Percentiles rank a stretch among this genome's conserved stretches.
phyloP scores from a whole-genome alignment of 257 asterid species.

The Gynochthodes officinalis region DNA sequence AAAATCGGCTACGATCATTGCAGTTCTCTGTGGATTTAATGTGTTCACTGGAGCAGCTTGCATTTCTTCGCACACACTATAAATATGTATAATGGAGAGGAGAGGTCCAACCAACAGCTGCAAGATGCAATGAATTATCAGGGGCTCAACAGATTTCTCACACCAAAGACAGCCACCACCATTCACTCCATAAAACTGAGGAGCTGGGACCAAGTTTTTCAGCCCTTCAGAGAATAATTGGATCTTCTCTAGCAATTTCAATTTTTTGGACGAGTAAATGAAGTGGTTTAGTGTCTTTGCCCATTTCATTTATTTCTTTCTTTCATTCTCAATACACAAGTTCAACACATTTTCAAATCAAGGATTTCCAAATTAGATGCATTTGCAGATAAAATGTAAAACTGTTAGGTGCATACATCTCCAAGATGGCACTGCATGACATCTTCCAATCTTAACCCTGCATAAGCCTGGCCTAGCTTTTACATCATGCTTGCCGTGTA shows the following conservation, averaged over 20 bases:
- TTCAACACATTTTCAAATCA: neutral
- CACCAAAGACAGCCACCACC: conserved; percentile 2
- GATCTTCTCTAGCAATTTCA: neutral
- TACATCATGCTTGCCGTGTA: neutral
- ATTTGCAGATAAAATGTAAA: neutral
- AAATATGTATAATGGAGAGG: conserved; percentile 66
- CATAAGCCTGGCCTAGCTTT: neutral
- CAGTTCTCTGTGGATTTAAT: conserved; percentile 93
- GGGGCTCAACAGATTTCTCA: neutral
- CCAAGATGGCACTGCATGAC: neutral
- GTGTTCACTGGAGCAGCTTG: conserved; percentile 94
- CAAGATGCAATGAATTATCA: conserved; percentile 21
- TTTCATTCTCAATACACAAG: neutral
- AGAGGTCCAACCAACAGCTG: conserved; percentile 86
- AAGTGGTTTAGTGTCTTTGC: neutral
- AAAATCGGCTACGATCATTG: conserved; percentile 77
- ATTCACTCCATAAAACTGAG: neutral
- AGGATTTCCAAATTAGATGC: neutral
- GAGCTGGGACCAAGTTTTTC: neutral
- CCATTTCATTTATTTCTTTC: neutral
- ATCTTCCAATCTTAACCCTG: neutral
- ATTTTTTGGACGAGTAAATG: neutral
- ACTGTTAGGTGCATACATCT: neutral
- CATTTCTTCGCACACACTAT: conserved; percentile 88
- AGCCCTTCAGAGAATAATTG: neutral